A percentile compares a stretch with the other conserved stretches of the same genome.
Conservation (phyloP, 2,329 filamentous ascomycete genomes). For the Colletotrichum endophyticum region DNA sequence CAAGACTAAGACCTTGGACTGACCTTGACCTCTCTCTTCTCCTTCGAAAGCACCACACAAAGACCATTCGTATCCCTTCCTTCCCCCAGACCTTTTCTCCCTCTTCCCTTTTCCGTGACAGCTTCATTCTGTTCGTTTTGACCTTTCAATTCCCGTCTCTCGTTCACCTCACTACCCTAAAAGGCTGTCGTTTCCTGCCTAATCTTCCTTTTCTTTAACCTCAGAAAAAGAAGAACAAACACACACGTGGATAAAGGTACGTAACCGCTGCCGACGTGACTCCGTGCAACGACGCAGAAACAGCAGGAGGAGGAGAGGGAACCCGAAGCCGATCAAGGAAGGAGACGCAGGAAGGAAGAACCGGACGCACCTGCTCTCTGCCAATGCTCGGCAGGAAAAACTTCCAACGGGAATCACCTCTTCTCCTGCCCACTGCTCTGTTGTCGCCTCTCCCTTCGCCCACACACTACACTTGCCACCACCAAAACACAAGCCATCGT, state of each 20-base stretch:
- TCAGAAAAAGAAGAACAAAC: background rate
- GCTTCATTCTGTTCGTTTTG: conserved; percentile 20
- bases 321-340: background rate
- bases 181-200: conserved; percentile 21
- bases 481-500: background rate
- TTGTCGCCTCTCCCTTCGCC: conserved; percentile 32
- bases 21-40: background rate
- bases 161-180: conserved; percentile 29
- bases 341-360: background rate
- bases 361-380: background rate
- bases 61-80: conserved; percentile 13
- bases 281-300: conserved; percentile 2
- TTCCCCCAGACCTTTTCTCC: background rate
- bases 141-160: conserved; percentile 40
- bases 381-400: conserved; percentile 18
- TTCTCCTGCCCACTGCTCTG: conserved; percentile 26
- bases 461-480: conserved; percentile 6
- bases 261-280: background rate
- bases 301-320: background rate
- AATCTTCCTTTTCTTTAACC: conserved; percentile 25
- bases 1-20: background rate
- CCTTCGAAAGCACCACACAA: conserved; percentile 14
- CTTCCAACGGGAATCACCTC: conserved; percentile 25
- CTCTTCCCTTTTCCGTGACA: conserved; percentile 21
- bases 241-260: conserved; percentile 13